These are phyloP conservation scores for Monotropa hypopitys DNA, from an alignment of 179 eudicot species.

Conservation along the genomic window DNA sequence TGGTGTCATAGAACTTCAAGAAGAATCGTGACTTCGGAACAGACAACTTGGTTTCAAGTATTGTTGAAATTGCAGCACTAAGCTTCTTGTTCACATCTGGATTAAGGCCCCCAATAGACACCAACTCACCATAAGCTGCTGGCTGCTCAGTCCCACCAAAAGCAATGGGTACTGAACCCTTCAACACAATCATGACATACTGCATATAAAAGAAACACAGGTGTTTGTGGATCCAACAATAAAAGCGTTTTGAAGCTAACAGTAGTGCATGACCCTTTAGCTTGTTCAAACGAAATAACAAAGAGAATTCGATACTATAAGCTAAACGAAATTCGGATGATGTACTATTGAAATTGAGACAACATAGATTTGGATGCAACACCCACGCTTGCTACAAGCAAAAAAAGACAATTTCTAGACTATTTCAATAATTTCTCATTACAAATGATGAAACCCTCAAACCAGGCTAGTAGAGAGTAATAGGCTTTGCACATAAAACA, in stretches of 20 bases:
- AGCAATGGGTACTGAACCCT: constrained; percentile 83
- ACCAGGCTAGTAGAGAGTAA: too few species aligned
- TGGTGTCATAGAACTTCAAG: constrained; percentile 79
- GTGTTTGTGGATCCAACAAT: neutral
- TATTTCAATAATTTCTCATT: too few species aligned
- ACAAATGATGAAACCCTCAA: too few species aligned
- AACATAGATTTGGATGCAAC: neutral
- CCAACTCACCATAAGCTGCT: constrained; percentile 83
- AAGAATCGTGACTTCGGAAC: constrained; percentile 66
- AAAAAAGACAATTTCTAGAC: neutral
- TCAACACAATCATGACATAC: constrained; percentile 31
- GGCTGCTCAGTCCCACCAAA: constrained; percentile 94
- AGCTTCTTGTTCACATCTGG: constrained; percentile 73
- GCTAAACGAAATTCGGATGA: neutral
- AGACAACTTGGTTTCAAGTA: constrained; percentile 68
- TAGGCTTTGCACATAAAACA: too few species aligned
- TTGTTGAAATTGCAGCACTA: constrained; percentile 70
- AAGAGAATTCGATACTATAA: neutral
- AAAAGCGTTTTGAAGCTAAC: neutral
- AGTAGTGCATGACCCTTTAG: neutral
- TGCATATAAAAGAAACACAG: constrained; percentile 3
- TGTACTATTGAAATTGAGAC: too few species aligned
- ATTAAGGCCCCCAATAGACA: constrained; percentile 81
- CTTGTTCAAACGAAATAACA: neutral
- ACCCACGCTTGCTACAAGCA: neutral